Conservation (phyloP, 2,329 filamentous ascomycete species). For the Dactylellina leptospora region DNA sequence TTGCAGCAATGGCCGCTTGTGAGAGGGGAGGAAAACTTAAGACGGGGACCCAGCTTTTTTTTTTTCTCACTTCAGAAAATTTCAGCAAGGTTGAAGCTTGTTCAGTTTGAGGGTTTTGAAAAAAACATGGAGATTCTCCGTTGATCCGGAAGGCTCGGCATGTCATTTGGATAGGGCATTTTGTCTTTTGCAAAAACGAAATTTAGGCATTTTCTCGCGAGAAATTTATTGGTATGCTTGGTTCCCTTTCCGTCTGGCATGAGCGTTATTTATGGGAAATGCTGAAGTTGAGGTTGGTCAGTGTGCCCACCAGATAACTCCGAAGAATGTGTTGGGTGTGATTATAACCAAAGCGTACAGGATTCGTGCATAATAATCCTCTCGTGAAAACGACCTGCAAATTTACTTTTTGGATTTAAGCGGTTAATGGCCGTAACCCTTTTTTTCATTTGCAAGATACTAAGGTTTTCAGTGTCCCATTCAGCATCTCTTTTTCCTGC, state of each 20-base stretch:
- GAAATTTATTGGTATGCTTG: too few species aligned
- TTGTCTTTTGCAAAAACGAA: background rate
- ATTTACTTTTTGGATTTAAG: too few species aligned
- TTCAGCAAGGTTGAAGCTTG: constrained; percentile 31
- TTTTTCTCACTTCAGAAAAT: too few species aligned
- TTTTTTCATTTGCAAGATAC: too few species aligned
- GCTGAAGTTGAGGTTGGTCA: background rate
- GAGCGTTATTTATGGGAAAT: background rate
- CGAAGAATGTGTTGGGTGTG: constrained; percentile 41
- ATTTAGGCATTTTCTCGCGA: constrained; percentile 13
- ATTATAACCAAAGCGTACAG: constrained; percentile 1
- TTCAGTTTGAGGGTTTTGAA: background rate
- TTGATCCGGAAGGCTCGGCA: constrained; percentile 1
- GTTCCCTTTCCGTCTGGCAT: too few species aligned
- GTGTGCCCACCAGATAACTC: constrained; percentile 36
- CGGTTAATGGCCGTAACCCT: too few species aligned
- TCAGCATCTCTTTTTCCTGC: too few species aligned
- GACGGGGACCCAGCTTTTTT: constrained; percentile 24
- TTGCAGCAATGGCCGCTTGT: constrained; percentile 17
- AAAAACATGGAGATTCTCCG: constrained; percentile 8
- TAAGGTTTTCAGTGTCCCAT: too few species aligned
- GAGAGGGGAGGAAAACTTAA: constrained; percentile 12
- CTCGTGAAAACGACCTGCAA: too few species aligned
- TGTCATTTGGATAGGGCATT: background rate
- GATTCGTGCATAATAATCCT: constrained; percentile 32